Conservation (phyloP, 768 basidiomycete species). For the Tephrocybe sp. region DNA sequence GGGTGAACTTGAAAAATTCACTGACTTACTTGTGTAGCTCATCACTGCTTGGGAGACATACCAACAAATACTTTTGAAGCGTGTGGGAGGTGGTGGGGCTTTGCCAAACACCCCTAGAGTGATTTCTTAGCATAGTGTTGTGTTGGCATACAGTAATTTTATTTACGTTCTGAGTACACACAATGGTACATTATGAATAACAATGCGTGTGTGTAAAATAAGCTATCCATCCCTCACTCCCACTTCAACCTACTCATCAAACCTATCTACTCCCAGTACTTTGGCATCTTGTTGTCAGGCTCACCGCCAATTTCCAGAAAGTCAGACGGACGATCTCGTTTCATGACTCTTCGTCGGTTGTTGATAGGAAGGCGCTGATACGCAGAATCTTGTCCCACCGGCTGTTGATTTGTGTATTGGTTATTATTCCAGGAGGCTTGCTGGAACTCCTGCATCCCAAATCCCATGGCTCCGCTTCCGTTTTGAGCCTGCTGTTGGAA, state of each 20-base stretch:
- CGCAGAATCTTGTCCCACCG: constrained; percentile 73
- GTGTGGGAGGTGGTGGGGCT: constrained; percentile 20
- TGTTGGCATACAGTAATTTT: constrained; percentile 5
- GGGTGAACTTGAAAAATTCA: neutral
- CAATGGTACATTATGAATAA: neutral
- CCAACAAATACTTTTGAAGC: constrained; percentile 60
- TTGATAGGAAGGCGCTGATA: constrained; percentile 84
- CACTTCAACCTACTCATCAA: no score
- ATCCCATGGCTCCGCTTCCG: constrained; percentile 32
- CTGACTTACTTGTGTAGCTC: constrained; percentile 39
- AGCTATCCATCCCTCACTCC: neutral
- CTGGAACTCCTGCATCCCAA: constrained; percentile 37
- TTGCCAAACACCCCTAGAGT: constrained; percentile 10
- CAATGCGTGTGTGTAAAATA: neutral
- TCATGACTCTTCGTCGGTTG: constrained; percentile 72
- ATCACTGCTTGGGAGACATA: constrained; percentile 81
- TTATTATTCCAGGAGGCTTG: constrained; percentile 40
- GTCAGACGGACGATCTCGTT: constrained; percentile 81
- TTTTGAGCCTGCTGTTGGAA: constrained; percentile 50
- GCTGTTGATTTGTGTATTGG: constrained; percentile 62
- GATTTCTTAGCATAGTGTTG: neutral
- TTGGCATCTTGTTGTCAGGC: constrained; percentile 58
- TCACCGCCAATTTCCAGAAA: constrained; percentile 74
- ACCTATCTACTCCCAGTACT: constrained; percentile 70
- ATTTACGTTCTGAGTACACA: constrained; percentile 6